Base-by-base conservation (phyloP, 2,329 filamentous ascomycete species). In the Septoria petroselini region DNA sequence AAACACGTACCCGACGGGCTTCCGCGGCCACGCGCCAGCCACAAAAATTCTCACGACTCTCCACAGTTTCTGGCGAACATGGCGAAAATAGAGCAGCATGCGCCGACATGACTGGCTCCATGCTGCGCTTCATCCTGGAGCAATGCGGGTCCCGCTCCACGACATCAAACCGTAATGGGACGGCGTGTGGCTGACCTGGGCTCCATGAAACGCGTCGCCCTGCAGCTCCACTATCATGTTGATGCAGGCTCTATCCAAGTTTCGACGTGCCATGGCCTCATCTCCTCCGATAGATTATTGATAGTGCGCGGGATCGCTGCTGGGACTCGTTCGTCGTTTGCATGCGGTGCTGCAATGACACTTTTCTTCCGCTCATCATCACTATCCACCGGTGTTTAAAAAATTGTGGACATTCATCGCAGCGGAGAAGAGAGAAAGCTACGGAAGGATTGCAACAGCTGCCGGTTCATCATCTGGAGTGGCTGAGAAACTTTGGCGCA, bases 161-260 rank as follows among this genome's bases (percentile, higher is more conserved):
- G 21, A 29, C 33, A 38, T 29, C 43, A 46, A 30, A 21, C 25
- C 15, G 25, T 21, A 50, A 41, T 11, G 35, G 39, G 37, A 47
- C 31, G 29, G 46, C 27, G 29, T 17, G 50, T 49, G 45, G 50
- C 35, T 48, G 41, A 31, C 43, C 23, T 42, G 52, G 34, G 29
- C 9, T 6, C 17, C 41, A 29, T 53, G 53, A 55, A 55, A 55
- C 53, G 34, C 45, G 19, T 30, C 39, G 19, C 27, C 29, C 43
- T 15, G 37, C 41, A 38, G 12, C 27, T 48, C 53, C 52, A 44
- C 42, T 43, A 41, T 42, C 39, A 41, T 51, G 52, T 21, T 44
- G 9, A 42, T 40, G 47, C 52, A 51, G 52, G 48, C 52, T 34
- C 31, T 34, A 47, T 50, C 45, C 53, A 50, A 55, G 53, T 55